These are phyloP conservation scores for Vishniacozyma victoriae DNA, from an alignment of 768 basidiomycete genomes.

Conservation along the genomic window DNA sequence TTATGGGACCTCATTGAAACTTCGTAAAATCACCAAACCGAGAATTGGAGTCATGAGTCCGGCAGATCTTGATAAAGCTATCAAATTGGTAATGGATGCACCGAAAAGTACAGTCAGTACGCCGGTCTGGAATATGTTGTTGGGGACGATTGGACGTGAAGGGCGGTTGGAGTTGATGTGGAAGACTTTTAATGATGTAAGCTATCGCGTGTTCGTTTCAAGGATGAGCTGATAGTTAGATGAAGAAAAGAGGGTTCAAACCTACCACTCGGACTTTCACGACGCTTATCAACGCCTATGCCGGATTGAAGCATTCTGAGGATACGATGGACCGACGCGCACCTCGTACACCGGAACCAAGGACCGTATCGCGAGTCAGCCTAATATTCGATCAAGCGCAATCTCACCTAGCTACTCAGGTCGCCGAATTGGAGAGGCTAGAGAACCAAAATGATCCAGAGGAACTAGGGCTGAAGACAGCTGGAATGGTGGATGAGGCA, in stretches of 20 bases:
- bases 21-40: neutral
- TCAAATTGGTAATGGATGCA: constrained; percentile 16
- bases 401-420: constrained; percentile 2
- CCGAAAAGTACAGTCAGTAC: constrained; percentile 23
- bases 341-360: constrained; percentile 6
- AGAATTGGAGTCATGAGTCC: constrained; percentile 1
- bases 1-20: no score
- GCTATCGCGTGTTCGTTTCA: constrained; percentile 10
- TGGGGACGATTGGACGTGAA: constrained; percentile 28
- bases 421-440: neutral
- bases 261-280: constrained; percentile 38
- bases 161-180: constrained; percentile 36
- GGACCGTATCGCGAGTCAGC: constrained; percentile 20
- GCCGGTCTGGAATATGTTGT: constrained; percentile 38
- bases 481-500: neutral
- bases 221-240: constrained; percentile 17
- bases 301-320: constrained; percentile 11
- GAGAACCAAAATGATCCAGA: neutral
- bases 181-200: constrained; percentile 40
- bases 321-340: neutral
- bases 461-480: constrained; percentile 7
- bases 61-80: constrained; percentile 7
- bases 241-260: constrained; percentile 44
- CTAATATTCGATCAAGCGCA: constrained; percentile 19
- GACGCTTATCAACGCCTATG: constrained; percentile 33